Percentiles rank a stretch among this genome's conserved stretches.
Conservation (phyloP, 164 flowering plant genomes). For the Amborella trichopoda region DNA sequence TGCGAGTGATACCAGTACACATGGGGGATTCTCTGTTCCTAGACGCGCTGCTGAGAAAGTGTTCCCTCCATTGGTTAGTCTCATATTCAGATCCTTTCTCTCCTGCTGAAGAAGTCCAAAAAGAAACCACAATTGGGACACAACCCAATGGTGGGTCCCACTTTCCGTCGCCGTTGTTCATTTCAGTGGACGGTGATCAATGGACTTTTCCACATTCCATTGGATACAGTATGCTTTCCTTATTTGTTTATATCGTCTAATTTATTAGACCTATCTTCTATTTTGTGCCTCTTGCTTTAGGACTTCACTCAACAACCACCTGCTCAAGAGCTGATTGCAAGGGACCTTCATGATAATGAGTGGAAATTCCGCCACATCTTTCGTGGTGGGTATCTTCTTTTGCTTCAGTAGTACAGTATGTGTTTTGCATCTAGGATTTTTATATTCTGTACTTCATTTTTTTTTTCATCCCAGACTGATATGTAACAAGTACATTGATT, state of each 20-base stretch:
- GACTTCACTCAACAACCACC: conserved; percentile 92
- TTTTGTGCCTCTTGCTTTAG: conserved; percentile 24
- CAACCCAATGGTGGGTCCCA: background rate
- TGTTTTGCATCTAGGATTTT: background rate
- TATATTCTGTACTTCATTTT: background rate
- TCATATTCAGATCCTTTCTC: no score
- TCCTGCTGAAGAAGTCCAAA: no score
- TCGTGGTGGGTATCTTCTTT: conserved; percentile 48
- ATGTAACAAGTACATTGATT: no score
- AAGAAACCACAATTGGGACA: background rate
- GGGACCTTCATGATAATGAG: conserved; percentile 87
- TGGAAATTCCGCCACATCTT: conserved; percentile 95
- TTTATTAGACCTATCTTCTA: background rate
- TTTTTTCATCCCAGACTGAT: no score
- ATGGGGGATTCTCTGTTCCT: conserved; percentile 96
- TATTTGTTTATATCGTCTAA: no score
- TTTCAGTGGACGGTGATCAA: no score
- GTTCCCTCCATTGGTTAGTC: conserved; percentile 71
- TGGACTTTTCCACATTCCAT: no score
- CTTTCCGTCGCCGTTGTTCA: background rate
- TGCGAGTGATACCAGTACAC: conserved; percentile 91
- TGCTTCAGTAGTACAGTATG: background rate
- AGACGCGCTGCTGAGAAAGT: conserved; percentile 94
- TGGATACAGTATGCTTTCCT: no score
- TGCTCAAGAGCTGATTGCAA: conserved; percentile 81